These are phyloP conservation scores for Gilbertella persicaria DNA, from an alignment of 371 early-diverging fungal genomes.

Conservation along the genomic window DNA sequence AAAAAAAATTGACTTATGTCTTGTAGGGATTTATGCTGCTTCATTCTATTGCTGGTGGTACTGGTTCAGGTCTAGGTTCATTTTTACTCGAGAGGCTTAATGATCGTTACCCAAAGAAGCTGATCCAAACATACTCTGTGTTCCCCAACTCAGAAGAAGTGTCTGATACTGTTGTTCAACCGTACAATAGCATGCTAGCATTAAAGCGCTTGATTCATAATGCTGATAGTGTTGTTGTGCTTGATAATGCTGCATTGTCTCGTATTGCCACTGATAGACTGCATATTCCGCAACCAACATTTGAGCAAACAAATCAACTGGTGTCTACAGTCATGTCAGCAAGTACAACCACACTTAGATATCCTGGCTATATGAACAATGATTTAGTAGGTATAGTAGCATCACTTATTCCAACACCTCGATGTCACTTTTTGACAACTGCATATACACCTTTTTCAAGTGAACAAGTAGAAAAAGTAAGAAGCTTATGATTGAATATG, in stretches of 20 bases:
- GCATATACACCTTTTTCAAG: conserved; percentile 99
- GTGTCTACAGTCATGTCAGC: conserved; percentile 99
- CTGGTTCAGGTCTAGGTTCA: conserved; percentile 96
- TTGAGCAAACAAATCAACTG: conserved; percentile 97
- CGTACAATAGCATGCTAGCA: conserved; percentile 98
- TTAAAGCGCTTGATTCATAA: conserved; percentile 89
- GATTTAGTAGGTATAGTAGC: conserved; percentile 95
- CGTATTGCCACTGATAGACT: conserved; percentile 93
- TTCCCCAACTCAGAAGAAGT: conserved; percentile 98
- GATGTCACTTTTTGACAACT: conserved; percentile 97
- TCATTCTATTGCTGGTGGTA: conserved; percentile 97
- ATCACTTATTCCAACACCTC: conserved; percentile 93
- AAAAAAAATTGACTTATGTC: background rate
- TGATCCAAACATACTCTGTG: conserved; percentile 98
- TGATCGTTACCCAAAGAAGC: conserved; percentile 97
- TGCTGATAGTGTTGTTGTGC: conserved; percentile 96
- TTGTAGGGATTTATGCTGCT: conserved; percentile 81
- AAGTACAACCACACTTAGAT: conserved; percentile 96
- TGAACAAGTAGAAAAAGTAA: conserved; percentile 88
- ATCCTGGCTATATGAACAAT: conserved; percentile 99
- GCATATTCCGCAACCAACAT: conserved; percentile 92
- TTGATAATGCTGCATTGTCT: conserved; percentile 95
- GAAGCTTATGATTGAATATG: background rate
- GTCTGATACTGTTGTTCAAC: conserved; percentile 99
- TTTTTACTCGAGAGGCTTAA: conserved; percentile 86